phyloP scores from a whole-genome alignment of 139 green algal genomes.

The Chlamydomonas applanata region DNA sequence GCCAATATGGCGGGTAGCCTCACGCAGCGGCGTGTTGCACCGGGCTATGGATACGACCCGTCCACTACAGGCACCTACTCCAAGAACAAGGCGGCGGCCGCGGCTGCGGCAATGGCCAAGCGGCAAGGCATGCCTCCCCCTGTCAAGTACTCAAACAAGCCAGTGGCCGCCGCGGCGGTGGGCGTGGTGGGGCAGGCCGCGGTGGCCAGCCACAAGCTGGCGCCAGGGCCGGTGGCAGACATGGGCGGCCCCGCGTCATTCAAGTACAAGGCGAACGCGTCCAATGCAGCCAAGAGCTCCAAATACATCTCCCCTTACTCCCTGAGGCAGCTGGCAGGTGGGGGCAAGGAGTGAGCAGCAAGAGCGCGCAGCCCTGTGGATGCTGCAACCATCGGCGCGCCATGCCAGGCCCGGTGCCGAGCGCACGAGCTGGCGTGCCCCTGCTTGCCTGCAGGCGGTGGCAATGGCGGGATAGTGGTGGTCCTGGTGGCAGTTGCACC shows the following conservation, averaged over 20 bases:
- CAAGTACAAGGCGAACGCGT: constrained; percentile 39
- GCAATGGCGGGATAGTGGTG: no score
- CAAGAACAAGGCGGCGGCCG: not conserved
- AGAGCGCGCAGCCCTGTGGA: no score
- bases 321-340: constrained; percentile 24
- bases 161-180: not conserved
- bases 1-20: constrained; percentile 17
- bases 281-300: constrained; percentile 10
- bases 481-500: no score
- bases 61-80: no score
- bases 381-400: no score
- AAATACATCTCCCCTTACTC: constrained; percentile 38
- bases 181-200: not conserved
- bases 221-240: not conserved
- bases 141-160: constrained; percentile 1
- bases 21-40: not conserved
- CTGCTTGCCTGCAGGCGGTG: no score
- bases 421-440: no score
- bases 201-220: constrained; percentile 1
- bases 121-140: not conserved
- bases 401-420: no score
- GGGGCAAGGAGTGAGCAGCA: constrained; percentile 16
- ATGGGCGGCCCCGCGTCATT: not conserved
- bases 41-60: not conserved
- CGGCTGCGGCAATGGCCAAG: not conserved